phyloP scores from a whole-genome alignment of 331 rosid species.

The Telfairia occidentalis region DNA sequence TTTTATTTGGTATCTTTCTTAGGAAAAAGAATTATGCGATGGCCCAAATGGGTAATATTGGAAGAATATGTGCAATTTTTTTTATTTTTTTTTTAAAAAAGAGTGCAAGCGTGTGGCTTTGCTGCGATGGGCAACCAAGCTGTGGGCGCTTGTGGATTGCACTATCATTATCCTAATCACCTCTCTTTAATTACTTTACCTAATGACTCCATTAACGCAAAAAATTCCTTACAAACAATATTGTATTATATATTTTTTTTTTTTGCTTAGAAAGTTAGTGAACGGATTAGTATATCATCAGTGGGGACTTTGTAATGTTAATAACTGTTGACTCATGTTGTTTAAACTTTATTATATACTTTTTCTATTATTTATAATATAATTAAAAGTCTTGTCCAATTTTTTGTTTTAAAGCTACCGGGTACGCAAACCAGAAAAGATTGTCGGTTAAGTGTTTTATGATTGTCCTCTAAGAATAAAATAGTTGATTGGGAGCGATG shows the following conservation, averaged over 20 bases:
- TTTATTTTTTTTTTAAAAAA: background rate
- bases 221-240: background rate
- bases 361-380: background rate
- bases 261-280: background rate
- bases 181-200: constrained; percentile 6
- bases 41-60: background rate
- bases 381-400: background rate
- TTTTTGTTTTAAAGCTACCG: background rate
- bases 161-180: constrained; percentile 5
- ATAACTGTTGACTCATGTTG: background rate
- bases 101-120: constrained; percentile 4
- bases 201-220: background rate
- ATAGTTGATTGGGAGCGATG: background rate
- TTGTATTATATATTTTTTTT: background rate
- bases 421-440: background rate
- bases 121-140: background rate
- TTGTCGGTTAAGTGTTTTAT: background rate
- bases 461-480: background rate
- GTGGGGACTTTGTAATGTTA: background rate
- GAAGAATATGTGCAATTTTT: background rate
- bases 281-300: background rate
- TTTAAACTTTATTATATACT: background rate
- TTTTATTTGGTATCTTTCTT: background rate
- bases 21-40: background rate
- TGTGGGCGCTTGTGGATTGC: constrained; percentile 5